A percentile compares a stretch with the other conserved stretches of the same genome.
phyloP scores from a whole-genome alignment of 768 basidiomycete genomes.

The Daedaleopsis sinensis region DNA sequence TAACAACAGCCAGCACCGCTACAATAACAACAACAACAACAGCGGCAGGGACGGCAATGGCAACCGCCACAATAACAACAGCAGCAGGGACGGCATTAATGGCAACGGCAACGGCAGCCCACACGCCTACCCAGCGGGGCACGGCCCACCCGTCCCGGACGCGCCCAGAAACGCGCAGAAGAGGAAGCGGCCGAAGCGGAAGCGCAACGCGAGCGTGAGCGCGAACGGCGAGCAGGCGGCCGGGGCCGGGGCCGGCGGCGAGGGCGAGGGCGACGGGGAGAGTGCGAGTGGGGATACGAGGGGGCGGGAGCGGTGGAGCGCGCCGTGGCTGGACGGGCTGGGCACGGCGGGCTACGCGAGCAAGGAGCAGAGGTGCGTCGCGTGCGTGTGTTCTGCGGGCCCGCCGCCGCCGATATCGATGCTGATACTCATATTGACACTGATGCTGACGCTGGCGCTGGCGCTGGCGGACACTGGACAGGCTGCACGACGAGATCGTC shows the following conservation, averaged over 20 bases:
- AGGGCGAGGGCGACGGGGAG: not conserved
- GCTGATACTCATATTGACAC: no score
- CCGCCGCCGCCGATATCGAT: not conserved
- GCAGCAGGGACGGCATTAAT: no score
- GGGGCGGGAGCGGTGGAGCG: conserved; percentile 7
- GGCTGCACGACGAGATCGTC: conserved; percentile 66
- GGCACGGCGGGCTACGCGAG: conserved; percentile 30
- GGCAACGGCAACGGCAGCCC: no score
- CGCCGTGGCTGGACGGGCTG: conserved; percentile 28
- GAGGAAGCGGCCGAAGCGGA: conserved; percentile 11
- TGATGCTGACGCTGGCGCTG: not conserved
- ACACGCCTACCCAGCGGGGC: no score
- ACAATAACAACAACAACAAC: not conserved
- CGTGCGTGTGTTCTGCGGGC: not conserved
- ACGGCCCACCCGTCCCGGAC: no score
- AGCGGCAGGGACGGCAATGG: not conserved
- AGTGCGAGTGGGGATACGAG: not conserved
- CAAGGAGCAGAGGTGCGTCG: conserved; percentile 37
- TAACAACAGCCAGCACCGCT: no score
- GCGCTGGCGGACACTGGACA: conserved; percentile 27
- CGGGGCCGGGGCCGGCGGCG: not conserved
- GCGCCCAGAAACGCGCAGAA: not conserved
- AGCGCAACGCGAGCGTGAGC: conserved; percentile 9
- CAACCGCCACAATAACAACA: no score
- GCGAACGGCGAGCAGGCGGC: conserved; percentile 6